These are phyloP conservation scores for Amesomyces nigricolor DNA, from an alignment of 2,329 filamentous ascomycete species.

Conservation along the genomic window DNA sequence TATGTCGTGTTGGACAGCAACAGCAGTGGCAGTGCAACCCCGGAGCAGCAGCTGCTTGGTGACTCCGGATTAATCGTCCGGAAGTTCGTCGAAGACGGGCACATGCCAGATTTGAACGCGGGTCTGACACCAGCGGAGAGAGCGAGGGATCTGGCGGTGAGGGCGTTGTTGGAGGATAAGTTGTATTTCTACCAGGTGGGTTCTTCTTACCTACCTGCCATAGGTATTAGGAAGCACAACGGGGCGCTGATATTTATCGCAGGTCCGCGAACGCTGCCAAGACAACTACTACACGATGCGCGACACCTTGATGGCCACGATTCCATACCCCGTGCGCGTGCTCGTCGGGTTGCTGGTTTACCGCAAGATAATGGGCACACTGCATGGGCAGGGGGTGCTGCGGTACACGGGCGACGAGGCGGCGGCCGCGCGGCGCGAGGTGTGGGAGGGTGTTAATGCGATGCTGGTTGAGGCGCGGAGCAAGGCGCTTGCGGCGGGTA, in stretches of 20 bases:
- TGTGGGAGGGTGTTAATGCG: slow-evolving; percentile 48
- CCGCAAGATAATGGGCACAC: slow-evolving; percentile 36
- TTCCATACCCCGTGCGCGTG: slow-evolving; percentile 48
- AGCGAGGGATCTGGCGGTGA: slow-evolving; percentile 46
- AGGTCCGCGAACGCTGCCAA: slow-evolving; percentile 51
- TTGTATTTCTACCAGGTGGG: slow-evolving; percentile 47
- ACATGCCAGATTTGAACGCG: slow-evolving; percentile 45
- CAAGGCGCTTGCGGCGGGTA: not conserved
- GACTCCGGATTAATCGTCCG: slow-evolving; percentile 54
- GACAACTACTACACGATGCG: slow-evolving; percentile 57
- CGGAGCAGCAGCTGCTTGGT: slow-evolving; percentile 30
- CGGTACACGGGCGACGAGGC: slow-evolving; percentile 48
- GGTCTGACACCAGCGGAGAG: slow-evolving; percentile 34
- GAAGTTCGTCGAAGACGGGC: slow-evolving; percentile 36
- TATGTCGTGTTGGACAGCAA: slow-evolving; percentile 40
- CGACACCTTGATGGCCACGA: slow-evolving; percentile 39
- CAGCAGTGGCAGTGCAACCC: not conserved
- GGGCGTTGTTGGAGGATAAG: slow-evolving; percentile 55
- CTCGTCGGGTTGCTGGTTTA: slow-evolving; percentile 47
- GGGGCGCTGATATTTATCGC: not conserved
- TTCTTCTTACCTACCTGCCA: not conserved
- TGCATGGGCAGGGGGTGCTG: slow-evolving; percentile 52
- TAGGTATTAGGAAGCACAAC: slow-evolving; percentile 28
- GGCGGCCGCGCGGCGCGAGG: slow-evolving; percentile 38
- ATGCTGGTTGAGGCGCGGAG: slow-evolving; percentile 37